Conservation (phyloP, 345 rosid genomes). For the Heritiera fomes region DNA sequence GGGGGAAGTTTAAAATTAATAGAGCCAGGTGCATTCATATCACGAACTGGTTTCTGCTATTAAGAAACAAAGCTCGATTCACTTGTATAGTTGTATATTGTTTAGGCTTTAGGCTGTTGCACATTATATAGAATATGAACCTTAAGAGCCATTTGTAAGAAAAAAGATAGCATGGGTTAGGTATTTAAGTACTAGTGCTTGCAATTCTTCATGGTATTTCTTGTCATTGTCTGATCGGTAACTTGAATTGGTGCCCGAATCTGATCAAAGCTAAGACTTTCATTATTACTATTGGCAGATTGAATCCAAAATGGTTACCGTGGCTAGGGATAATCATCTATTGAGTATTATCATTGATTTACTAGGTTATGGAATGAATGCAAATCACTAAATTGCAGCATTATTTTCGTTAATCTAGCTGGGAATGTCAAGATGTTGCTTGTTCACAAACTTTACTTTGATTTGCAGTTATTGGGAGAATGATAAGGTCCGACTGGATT, state of each 20-base stretch:
- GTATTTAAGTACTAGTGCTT: not conserved
- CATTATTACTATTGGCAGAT: not conserved
- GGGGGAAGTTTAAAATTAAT: not conserved
- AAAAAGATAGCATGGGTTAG: not conserved
- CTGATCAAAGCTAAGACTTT: not conserved
- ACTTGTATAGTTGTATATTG: not conserved
- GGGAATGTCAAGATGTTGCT: not conserved
- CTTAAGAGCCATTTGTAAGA: not conserved
- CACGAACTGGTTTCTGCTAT: not conserved
- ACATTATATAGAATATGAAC: not conserved
- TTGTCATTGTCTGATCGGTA: not conserved
- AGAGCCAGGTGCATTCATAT: not conserved
- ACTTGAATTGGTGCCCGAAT: not conserved
- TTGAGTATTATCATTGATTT: not conserved
- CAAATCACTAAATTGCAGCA: not conserved
- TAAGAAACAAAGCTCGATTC: not conserved
- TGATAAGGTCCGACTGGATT: constrained; percentile 84
- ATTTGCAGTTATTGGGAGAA: constrained; percentile 83
- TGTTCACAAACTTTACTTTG: not conserved
- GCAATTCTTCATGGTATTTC: not conserved
- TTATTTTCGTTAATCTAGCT: not conserved
- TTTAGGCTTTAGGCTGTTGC: not conserved
- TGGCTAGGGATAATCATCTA: not conserved
- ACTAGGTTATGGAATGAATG: not conserved
- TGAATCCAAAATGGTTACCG: not conserved